Evolutionary conservation across 495 filamentous ascomycete species (phyloP).

Genomic region (Xylaria acuta): DNA sequence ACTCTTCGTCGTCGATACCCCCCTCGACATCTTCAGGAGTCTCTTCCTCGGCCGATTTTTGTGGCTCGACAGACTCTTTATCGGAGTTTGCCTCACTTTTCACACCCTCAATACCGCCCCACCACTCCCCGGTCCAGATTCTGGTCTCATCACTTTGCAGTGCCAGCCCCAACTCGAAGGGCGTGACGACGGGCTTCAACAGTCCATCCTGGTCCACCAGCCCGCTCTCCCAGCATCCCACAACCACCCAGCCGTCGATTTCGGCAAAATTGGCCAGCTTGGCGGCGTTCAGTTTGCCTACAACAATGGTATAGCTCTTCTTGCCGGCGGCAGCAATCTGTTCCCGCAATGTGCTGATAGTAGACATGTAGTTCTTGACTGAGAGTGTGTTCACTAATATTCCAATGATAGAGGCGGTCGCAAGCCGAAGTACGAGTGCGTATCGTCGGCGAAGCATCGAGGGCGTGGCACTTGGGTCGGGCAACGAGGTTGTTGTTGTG

Average conservation of each 20-base stretch:
- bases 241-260: constrained; percentile 93
- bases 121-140: constrained; percentile 79
- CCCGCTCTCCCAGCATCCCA: constrained; percentile 97
- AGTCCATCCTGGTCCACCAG: constrained; percentile 80
- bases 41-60: constrained; percentile 26
- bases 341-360: constrained; percentile 71
- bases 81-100: constrained; percentile 23
- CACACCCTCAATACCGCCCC: constrained; percentile 71
- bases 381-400: constrained; percentile 95
- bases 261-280: constrained; percentile 97
- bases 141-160: constrained; percentile 72
- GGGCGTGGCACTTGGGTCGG: constrained; percentile 41
- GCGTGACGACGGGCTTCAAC: constrained; percentile 86
- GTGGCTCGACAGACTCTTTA: constrained; percentile 26
- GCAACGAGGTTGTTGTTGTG: constrained; percentile 54
- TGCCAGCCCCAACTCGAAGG: constrained; percentile 84
- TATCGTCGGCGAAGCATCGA: constrained; percentile 82
- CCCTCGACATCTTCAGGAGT: constrained; percentile 38
- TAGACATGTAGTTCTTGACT: constrained; percentile 85
- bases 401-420: constrained; percentile 82
- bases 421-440: constrained; percentile 79
- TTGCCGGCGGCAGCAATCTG: constrained; percentile 79
- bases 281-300: constrained; percentile 93
- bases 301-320: constrained; percentile 94
- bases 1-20: constrained; percentile 51